A percentile compares a stretch with the other conserved stretches of the same genome.
Conservation (phyloP, 179 eudicot genomes). For the Heliamphora pulchella region DNA sequence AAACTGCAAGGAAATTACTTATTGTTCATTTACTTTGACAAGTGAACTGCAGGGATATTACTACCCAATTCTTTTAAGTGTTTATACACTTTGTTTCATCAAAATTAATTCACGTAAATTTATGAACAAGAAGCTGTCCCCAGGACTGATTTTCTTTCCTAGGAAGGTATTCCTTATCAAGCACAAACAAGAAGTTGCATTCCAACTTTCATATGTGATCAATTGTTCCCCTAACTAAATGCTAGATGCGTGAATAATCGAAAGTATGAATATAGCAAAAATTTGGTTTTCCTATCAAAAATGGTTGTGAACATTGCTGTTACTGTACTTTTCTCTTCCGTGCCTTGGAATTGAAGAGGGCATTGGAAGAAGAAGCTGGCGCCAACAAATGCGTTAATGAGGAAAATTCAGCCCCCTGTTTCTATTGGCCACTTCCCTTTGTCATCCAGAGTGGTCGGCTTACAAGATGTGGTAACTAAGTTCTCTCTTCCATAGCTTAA, state of each 20-base stretch:
- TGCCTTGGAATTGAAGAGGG: too few species aligned
- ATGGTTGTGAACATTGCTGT: neutral
- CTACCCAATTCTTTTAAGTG: neutral
- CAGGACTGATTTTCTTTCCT: neutral
- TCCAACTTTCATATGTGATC: slow-evolving; percentile 2
- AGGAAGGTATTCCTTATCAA: neutral
- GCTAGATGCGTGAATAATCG: neutral
- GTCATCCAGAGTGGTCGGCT: too few species aligned
- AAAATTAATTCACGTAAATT: neutral
- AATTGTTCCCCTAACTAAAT: neutral
- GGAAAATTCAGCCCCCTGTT: too few species aligned
- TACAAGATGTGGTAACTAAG: too few species aligned
- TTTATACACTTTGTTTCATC: neutral
- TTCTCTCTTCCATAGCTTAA: too few species aligned
- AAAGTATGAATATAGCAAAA: neutral
- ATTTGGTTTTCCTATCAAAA: neutral
- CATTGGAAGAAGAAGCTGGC: too few species aligned
- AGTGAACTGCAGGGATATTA: neutral
- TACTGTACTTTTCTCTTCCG: too few species aligned
- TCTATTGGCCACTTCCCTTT: too few species aligned
- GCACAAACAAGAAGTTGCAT: neutral
- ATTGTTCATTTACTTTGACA: neutral
- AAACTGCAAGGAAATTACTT: neutral
- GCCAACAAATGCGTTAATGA: too few species aligned
- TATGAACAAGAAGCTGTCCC: neutral